Conservation (phyloP, 139 green algal species). For the Mesotaenium endlicherianum region DNA sequence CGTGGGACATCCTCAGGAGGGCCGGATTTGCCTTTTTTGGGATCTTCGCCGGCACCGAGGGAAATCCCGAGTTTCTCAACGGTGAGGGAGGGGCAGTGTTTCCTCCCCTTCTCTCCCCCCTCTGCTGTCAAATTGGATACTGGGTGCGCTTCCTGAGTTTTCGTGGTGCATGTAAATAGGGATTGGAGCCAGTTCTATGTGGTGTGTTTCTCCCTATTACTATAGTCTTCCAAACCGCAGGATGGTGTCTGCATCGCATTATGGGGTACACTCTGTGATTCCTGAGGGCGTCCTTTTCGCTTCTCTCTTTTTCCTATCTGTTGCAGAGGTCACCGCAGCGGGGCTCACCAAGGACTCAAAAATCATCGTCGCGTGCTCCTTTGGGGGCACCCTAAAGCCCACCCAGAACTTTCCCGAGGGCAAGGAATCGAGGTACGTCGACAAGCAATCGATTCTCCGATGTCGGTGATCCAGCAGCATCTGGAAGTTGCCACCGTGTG, state of each 20-base stretch:
- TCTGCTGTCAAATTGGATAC: neutral
- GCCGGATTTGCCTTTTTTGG: slow-evolving; percentile 53
- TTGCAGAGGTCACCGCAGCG: slow-evolving; percentile 15
- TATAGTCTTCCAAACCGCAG: no score
- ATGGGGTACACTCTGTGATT: no score
- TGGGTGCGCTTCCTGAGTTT: neutral
- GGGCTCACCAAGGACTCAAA: slow-evolving; percentile 9
- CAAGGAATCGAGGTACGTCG: slow-evolving; percentile 36
- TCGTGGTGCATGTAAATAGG: neutral
- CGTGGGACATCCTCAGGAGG: slow-evolving; percentile 38
- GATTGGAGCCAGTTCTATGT: no score
- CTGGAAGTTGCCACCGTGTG: neutral
- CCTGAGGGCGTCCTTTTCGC: no score
- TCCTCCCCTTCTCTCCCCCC: neutral
- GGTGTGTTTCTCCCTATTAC: no score
- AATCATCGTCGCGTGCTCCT: slow-evolving; percentile 35
- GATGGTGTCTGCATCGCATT: no score
- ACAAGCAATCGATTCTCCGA: neutral
- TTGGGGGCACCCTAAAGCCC: slow-evolving; percentile 42
- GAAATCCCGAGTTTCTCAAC: slow-evolving; percentile 52
- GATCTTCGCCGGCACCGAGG: slow-evolving; percentile 53
- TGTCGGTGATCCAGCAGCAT: neutral
- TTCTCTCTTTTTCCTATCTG: no score
- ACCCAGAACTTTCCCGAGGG: slow-evolving; percentile 41
- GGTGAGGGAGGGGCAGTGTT: neutral